Evolutionary conservation across 345 rosid species (phyloP).

Genomic region (Heritiera fomes): DNA sequence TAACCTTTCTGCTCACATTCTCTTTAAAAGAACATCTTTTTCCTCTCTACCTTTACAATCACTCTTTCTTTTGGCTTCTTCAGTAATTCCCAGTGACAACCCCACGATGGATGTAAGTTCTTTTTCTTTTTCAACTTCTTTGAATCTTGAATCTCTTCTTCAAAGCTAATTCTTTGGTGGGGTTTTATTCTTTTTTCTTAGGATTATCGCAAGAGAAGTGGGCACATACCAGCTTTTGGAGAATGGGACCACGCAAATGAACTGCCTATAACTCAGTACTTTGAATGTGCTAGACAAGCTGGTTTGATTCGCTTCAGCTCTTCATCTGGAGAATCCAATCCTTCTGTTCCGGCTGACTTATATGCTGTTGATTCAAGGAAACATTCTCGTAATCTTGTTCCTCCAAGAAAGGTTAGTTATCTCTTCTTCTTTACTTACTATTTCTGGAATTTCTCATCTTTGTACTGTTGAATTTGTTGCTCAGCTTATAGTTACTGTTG

Average conservation of each 20-base stretch:
- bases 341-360: conserved; percentile 25
- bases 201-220: conserved; percentile 56
- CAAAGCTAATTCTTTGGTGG: conserved; percentile 9
- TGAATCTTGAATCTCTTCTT: background rate
- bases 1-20: background rate
- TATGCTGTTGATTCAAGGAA: conserved; percentile 35
- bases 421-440: background rate
- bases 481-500: background rate
- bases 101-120: conserved; percentile 28
- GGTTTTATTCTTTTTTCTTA: conserved; percentile 18
- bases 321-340: conserved; percentile 68
- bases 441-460: background rate
- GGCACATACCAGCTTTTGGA: conserved; percentile 90
- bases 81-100: background rate
- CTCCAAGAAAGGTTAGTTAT: conserved; percentile 42
- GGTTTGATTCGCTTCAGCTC: conserved; percentile 66
- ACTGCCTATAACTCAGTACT: conserved; percentile 90
- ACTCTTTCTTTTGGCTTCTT: background rate
- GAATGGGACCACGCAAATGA: conserved; percentile 87
- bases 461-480: background rate
- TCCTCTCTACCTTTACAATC: background rate
- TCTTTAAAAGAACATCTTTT: background rate
- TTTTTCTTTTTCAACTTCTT: background rate
- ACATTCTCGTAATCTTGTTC: conserved; percentile 28
- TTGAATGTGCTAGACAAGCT: conserved; percentile 88